Evolutionary conservation across 352 stramenopile genomes (phyloP).

Genomic region (Phytophthora nicotianae): DNA sequence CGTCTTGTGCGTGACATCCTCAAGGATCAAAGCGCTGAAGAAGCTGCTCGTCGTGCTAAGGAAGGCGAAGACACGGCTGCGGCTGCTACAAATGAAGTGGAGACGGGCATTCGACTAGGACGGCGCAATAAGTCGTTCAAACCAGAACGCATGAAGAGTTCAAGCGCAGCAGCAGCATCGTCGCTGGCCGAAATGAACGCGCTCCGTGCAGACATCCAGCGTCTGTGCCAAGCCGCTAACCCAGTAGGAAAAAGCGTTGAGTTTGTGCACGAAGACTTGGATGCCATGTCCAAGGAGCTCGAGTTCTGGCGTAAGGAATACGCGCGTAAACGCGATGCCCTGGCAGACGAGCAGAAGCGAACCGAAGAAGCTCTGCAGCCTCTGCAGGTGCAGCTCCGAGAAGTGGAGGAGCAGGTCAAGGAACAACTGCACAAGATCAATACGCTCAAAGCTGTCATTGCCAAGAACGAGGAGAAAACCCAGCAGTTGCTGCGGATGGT

Average conservation of each 20-base stretch:
- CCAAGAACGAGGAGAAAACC: conserved; percentile 93
- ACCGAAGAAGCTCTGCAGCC: conserved; percentile 86
- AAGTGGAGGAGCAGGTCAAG: conserved; percentile 91
- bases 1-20: conserved; percentile 86
- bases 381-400: conserved; percentile 79
- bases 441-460: conserved; percentile 90
- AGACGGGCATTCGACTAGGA: conserved; percentile 78
- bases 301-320: conserved; percentile 91
- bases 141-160: conserved; percentile 67
- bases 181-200: conserved; percentile 79
- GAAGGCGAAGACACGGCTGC: conserved; percentile 68
- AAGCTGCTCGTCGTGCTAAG: conserved; percentile 65
- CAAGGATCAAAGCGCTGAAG: conserved; percentile 76
- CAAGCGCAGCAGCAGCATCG: conserved; percentile 52
- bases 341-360: conserved; percentile 86
- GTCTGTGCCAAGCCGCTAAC: conserved; percentile 91
- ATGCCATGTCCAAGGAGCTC: conserved; percentile 94
- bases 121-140: conserved; percentile 85
- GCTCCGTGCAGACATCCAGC: conserved; percentile 85
- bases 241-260: conserved; percentile 93
- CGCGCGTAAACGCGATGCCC: conserved; percentile 70
- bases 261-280: conserved; percentile 94
- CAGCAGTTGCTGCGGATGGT: conserved; percentile 90
- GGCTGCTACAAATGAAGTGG: conserved; percentile 50
- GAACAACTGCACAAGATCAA: conserved; percentile 93